phyloP scores from a whole-genome alignment of 805 yeast species.

The Yarrowia sp. region DNA sequence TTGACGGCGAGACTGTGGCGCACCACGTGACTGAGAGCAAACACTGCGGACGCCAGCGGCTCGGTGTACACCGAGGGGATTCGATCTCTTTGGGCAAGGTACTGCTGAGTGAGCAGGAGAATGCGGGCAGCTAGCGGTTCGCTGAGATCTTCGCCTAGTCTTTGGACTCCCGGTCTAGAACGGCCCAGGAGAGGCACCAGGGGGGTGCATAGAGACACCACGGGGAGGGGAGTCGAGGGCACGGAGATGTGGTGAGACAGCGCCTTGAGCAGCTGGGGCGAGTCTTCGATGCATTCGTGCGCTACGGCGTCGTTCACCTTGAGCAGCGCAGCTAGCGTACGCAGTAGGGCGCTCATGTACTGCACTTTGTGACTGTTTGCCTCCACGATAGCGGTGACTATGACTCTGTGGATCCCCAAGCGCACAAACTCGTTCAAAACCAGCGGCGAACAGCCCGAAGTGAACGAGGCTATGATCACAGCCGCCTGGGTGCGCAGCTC shows the following conservation, averaged over 20 bases:
- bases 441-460: constrained; percentile 44
- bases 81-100: constrained; percentile 35
- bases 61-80: constrained; percentile 7
- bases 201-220: constrained; percentile 40
- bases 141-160: constrained; percentile 39
- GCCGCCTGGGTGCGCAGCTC: constrained; percentile 45
- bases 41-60: constrained; percentile 43
- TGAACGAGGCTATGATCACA: constrained; percentile 48
- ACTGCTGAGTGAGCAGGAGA: constrained; percentile 40
- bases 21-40: constrained; percentile 45
- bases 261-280: constrained; percentile 32
- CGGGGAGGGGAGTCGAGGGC: constrained; percentile 38
- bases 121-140: constrained; percentile 42
- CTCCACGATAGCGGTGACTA: constrained; percentile 40
- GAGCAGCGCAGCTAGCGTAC: constrained; percentile 27
- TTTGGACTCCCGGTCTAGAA: constrained; percentile 27
- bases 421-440: constrained; percentile 14
- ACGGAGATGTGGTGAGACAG: constrained; percentile 37
- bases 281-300: constrained; percentile 27
- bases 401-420: constrained; percentile 20
- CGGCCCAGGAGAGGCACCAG: constrained; percentile 31
- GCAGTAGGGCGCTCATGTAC: constrained; percentile 41
- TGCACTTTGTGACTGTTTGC: constrained; percentile 40
- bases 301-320: constrained; percentile 39
- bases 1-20: constrained; percentile 37